Evolutionary conservation across 1,284 basidiomycete genomes (phyloP), one percentile per base, ranked within the genome.

Genomic region (Apiotrichum akiyoshidainum): DNA sequence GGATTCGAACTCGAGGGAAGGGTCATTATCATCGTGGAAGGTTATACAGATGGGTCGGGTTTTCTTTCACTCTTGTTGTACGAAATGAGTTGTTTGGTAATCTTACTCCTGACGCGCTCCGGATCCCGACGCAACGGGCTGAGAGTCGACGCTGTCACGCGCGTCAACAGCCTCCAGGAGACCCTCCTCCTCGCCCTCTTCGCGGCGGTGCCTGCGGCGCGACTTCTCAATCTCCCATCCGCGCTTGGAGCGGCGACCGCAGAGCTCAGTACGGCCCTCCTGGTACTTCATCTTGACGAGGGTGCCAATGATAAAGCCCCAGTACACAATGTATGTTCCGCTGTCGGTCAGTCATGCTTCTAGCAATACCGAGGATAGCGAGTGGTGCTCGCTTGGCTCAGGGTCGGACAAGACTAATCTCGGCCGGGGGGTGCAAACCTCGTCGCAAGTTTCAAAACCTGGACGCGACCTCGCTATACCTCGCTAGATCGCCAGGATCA

Each of bases 291-390:
- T 81, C 65, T 79, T 80, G 42, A 87, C 69, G 45, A 91, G 80
- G 4, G 77, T 78, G 19, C 68, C 78, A 46, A 87, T 84, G 56
- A 85, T 87, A 13, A 84, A 80, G 45, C 89, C 56, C 89, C 88
- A 90, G 76, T 88, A 90, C 67, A 85, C 83, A 16, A 87, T 83
- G 66, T 89, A 90, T 0, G 83, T 67, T 17, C 67, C 63, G 31
- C 68, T 68, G 59, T 42, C 14, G 13, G 37, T 34, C 34, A 52
- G 26, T 37, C 7, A 37, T 16, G n/a, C 13, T 46, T 49, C 47
- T 49, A 55, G 54, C 53, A 39, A 42, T 42, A 22, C 49, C 35
- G 40, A 44, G 42, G 42, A 44, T 44, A 44, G 42, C 42, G 39
- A 51, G 21, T 12, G 14, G 6, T 12, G 19, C 9, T 12, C 26